Base-by-base conservation (phyloP, 305 asterid genomes). In the Rubia tinctorum region DNA sequence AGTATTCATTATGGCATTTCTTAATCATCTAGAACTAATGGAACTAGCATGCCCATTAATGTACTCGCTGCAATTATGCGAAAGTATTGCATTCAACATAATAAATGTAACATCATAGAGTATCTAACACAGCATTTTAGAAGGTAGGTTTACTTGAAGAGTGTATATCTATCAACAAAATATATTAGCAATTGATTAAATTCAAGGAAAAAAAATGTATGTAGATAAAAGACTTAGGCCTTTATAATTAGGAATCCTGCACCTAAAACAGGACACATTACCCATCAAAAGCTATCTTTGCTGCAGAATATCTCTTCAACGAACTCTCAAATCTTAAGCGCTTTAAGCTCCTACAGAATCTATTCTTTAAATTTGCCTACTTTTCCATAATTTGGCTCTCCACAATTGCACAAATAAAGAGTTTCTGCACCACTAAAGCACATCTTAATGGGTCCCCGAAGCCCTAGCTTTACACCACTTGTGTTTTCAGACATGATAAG, bases 361-460 rank as follows among this genome's bases (percentile, higher is more conserved):
- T 81, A 71, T 82, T 74, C 81, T 84, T 84, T 80, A 71, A 68
- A 79, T 82, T 73, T 68, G 58, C 80, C 56, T 40, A 65, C 80
- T 84, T 71, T 80, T 73, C 65, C 73, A 81, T 80, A 71, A 83
- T 83, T 71, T 71, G 80, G 80, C 75, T 85, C 74, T 71, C 79
- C 83, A 82, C 78, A 68, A 76, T 83, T 62, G 80, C 72, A 61
- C 78, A 80, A 75, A 75, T 73, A 81, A 73, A 80, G 75, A 75
- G 75, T 71, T 76, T 73, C 71, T 58, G 75, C 68, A 75, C 83
- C 71, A 64, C 43, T 75, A 81, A 75, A 82, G 76, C 80, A 79
- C 80, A 76, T 55, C 66, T 58, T 27, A 71, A 66, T 51, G 83
- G 79, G 40, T 49, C 78, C 81, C 75, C 66, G 25, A 13, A 53